These are phyloP conservation scores for Pseudocercospora ulei DNA, from an alignment of 2,329 filamentous ascomycete genomes.

Conservation along the genomic window DNA sequence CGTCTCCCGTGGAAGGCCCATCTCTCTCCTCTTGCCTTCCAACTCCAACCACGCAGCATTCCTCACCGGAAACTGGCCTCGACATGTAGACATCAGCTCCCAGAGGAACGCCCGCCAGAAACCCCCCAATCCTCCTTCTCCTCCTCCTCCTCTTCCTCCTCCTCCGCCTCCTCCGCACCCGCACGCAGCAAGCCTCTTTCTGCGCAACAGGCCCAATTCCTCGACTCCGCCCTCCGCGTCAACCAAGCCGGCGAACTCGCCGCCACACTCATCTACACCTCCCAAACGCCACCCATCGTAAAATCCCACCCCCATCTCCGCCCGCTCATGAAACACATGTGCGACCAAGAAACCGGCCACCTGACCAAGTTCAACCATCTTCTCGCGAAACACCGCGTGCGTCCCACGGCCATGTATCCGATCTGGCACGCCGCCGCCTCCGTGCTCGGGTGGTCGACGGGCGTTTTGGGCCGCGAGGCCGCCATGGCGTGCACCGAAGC, in stretches of 20 bases:
- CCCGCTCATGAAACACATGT: constrained; percentile 93
- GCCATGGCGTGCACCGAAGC: constrained; percentile 99
- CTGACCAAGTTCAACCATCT: constrained; percentile 75
- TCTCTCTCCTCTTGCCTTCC: constrained; percentile 28
- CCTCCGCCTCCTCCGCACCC: constrained; percentile 10
- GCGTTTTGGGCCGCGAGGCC: constrained; percentile 77
- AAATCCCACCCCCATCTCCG: constrained; percentile 76
- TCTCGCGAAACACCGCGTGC: constrained; percentile 74
- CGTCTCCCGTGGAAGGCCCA: constrained; percentile 26
- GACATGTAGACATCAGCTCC: constrained; percentile 15
- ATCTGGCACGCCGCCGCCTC: constrained; percentile 75
- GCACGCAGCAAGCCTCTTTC: constrained; percentile 22
- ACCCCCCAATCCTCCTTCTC: constrained; percentile 20
- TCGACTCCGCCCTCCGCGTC: constrained; percentile 75
- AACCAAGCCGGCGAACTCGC: constrained; percentile 98
- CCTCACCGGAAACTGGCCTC: constrained; percentile 21
- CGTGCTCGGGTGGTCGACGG: constrained; percentile 79
- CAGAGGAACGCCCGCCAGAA: constrained; percentile 21
- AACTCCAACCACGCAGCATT: constrained; percentile 24
- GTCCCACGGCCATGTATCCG: constrained; percentile 86
- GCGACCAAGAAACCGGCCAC: constrained; percentile 87
- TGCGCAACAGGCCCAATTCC: constrained; percentile 58
- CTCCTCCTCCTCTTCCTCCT: too few relatives aligned
- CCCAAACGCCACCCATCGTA: constrained; percentile 74
- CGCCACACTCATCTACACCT: constrained; percentile 83